Percentiles rank a stretch among this genome's conserved stretches.
Conservation (phyloP, 2,329 filamentous ascomycete genomes). For the Apiospora phragmitis region DNA sequence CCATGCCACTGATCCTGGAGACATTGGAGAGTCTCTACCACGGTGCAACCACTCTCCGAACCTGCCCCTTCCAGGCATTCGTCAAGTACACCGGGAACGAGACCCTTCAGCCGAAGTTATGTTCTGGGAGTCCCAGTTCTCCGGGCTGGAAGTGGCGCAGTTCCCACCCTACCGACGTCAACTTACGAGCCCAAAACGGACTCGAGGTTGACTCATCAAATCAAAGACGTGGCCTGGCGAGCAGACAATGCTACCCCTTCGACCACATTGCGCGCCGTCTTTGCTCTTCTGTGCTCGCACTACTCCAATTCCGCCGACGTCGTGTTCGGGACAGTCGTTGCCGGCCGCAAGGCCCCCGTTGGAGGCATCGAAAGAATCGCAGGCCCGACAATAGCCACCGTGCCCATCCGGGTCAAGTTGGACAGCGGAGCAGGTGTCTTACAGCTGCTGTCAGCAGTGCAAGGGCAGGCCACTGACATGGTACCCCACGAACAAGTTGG, state of each 20-base stretch:
- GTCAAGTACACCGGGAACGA: not conserved
- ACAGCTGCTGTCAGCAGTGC: not conserved
- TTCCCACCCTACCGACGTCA: not conserved
- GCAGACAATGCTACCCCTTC: not conserved
- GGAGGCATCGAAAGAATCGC: not conserved
- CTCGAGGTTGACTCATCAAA: not conserved
- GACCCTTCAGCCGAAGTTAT: not conserved
- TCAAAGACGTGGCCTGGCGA: not conserved
- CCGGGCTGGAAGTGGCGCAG: not conserved
- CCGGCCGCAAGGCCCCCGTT: not conserved
- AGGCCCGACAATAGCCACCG: not conserved
- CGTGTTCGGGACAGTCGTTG: not conserved
- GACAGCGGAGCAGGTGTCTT: not conserved
- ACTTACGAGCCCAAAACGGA: not conserved
- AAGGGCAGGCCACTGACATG: not conserved
- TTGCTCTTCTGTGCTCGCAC: not conserved
- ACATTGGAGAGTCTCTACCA: not conserved
- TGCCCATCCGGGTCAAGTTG: not conserved
- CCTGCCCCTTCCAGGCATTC: not conserved
- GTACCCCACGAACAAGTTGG: not conserved
- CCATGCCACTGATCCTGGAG: constrained; percentile 4
- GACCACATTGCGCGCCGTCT: not conserved
- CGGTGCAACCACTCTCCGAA: not conserved
- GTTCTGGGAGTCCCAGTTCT: not conserved
- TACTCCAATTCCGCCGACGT: not conserved